phyloP scores from a whole-genome alignment of 495 filamentous ascomycete genomes.

The Hypoxylon intermedium region DNA sequence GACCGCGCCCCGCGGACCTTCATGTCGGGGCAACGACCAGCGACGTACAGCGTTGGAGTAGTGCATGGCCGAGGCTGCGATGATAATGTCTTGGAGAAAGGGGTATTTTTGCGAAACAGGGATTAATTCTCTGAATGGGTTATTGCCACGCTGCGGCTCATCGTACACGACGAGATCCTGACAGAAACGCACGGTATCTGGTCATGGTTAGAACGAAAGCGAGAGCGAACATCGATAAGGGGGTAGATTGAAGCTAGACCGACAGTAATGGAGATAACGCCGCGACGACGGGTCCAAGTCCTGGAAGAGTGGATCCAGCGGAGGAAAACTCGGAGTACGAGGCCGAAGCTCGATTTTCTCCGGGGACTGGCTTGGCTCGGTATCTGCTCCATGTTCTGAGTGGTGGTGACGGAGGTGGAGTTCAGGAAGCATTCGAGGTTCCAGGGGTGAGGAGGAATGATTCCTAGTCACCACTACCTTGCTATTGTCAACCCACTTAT shows the following conservation, averaged over 20 bases:
- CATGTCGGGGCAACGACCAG: slow-evolving; percentile 21
- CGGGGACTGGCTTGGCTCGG: background rate
- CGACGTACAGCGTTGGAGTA: slow-evolving; percentile 47
- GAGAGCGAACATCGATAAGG: background rate
- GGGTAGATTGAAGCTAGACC: background rate
- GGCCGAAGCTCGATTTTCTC: slow-evolving; percentile 14
- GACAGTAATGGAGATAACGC: slow-evolving; percentile 54
- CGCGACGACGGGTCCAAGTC: slow-evolving; percentile 46
- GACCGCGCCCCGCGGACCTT: slow-evolving; percentile 5
- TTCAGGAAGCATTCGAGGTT: background rate
- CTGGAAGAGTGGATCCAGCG: slow-evolving; percentile 50
- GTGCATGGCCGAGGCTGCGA: slow-evolving; percentile 64
- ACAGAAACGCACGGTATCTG: slow-evolving; percentile 61
- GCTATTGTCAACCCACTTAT: slow-evolving; percentile 51
- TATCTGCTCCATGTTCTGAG: background rate
- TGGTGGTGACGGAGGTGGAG: no score
- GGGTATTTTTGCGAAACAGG: slow-evolving; percentile 52
- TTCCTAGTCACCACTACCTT: slow-evolving; percentile 7
- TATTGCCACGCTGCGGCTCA: slow-evolving; percentile 48
- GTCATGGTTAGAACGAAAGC: background rate
- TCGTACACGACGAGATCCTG: slow-evolving; percentile 61
- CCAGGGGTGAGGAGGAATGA: background rate
- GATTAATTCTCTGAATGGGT: slow-evolving; percentile 60
- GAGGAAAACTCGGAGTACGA: slow-evolving; percentile 19
- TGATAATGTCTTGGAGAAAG: slow-evolving; percentile 58